Evolutionary conservation across 768 basidiomycete genomes (phyloP).

Genomic region (Kwoniella dejecticola): DNA sequence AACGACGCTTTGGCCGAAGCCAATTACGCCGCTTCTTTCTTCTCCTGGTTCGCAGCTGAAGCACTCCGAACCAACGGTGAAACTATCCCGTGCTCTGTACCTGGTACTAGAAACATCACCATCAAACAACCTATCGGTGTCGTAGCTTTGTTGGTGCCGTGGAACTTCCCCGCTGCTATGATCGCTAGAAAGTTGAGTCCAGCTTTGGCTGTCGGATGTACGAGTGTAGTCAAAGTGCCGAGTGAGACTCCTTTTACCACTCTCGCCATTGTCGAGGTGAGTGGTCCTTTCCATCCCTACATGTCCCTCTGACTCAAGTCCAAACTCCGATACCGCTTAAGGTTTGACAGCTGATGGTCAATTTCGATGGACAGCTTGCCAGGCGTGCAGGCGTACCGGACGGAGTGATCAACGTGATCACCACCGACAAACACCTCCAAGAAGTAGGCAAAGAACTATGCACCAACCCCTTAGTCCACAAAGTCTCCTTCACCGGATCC

Average conservation of each 20-base stretch:
- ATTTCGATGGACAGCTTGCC: constrained; percentile 62
- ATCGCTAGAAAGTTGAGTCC: constrained; percentile 55
- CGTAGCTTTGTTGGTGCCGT: constrained; percentile 55
- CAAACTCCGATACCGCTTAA: neutral
- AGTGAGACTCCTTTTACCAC: constrained; percentile 92
- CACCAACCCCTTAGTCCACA: constrained; percentile 79
- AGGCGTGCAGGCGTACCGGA: constrained; percentile 88
- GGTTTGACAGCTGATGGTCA: constrained; percentile 2
- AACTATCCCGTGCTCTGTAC: constrained; percentile 74
- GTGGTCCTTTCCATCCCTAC: constrained; percentile 6
- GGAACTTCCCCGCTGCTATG: constrained; percentile 95
- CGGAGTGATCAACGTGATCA: constrained; percentile 92
- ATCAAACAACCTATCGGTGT: constrained; percentile 80
- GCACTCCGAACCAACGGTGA: constrained; percentile 91
- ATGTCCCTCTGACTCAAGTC: neutral
- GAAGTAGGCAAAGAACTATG: constrained; percentile 95
- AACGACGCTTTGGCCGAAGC: constrained; percentile 84
- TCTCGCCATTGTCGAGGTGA: constrained; percentile 85
- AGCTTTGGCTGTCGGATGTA: constrained; percentile 90
- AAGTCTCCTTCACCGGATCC: constrained; percentile 80
- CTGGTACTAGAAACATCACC: constrained; percentile 75
- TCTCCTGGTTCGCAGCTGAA: constrained; percentile 70
- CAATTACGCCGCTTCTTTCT: constrained; percentile 60
- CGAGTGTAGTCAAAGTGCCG: constrained; percentile 90
- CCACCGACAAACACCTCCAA: constrained; percentile 76